These are phyloP conservation scores for Karstenula rhodostoma DNA, from an alignment of 2,329 filamentous ascomycete genomes.

Conservation along the genomic window DNA sequence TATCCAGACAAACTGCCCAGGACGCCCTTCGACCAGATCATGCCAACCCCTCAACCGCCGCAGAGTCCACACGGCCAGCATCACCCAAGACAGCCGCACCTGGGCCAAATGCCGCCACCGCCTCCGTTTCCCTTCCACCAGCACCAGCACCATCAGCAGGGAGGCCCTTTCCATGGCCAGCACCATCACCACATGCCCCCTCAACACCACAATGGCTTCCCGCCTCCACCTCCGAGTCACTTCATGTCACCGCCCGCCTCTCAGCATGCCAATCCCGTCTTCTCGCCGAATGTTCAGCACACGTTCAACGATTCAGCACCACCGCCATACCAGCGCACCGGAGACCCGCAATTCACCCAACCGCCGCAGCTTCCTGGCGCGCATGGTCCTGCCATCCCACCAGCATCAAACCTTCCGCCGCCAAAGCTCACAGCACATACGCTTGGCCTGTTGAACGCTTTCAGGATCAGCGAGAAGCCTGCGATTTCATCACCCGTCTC, in stretches of 20 bases:
- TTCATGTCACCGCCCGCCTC: slow-evolving; percentile 34
- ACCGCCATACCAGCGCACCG: slow-evolving; percentile 57
- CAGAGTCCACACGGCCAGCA: slow-evolving; percentile 62
- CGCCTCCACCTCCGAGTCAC: slow-evolving; percentile 26
- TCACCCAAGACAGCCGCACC: slow-evolving; percentile 62
- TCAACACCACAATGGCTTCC: slow-evolving; percentile 33
- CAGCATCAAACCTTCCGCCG: slow-evolving; percentile 65
- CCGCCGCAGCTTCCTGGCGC: slow-evolving; percentile 46
- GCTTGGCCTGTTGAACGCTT: slow-evolving; percentile 65
- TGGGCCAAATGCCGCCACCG: slow-evolving; percentile 57
- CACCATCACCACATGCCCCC: slow-evolving; percentile 36
- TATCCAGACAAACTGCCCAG: slow-evolving; percentile 30
- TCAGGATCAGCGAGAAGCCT: slow-evolving; percentile 55
- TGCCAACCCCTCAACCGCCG: slow-evolving; percentile 61
- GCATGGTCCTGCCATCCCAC: slow-evolving; percentile 59
- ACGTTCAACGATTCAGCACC: slow-evolving; percentile 37
- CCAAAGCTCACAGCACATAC: slow-evolving; percentile 67
- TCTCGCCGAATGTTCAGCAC: slow-evolving; percentile 34
- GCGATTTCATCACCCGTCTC: slow-evolving; percentile 22
- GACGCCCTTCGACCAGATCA: slow-evolving; percentile 65
- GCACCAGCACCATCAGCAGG: slow-evolving; percentile 51
- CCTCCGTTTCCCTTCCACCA: slow-evolving; percentile 59
- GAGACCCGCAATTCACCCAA: slow-evolving; percentile 52
- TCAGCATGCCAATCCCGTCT: slow-evolving; percentile 25
- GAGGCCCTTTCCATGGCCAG: slow-evolving; percentile 38